phyloP scores from a whole-genome alignment of 805 yeast genomes.

The Diddensiella transvaalensis region DNA sequence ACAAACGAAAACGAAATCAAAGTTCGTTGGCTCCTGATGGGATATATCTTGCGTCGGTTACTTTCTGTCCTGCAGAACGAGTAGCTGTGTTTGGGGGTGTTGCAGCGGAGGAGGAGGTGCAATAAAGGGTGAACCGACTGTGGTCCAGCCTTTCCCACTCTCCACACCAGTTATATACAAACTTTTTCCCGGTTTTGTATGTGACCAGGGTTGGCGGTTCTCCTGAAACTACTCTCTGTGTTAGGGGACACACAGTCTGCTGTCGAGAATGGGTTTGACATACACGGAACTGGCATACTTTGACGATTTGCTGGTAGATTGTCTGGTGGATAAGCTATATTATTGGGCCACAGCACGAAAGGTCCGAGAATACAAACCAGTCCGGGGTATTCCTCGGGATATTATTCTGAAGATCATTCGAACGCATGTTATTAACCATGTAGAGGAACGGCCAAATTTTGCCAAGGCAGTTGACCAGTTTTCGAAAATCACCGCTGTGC shows the following conservation, averaged over 20 bases:
- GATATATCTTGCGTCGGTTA: no score
- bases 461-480: slow-evolving; percentile 29
- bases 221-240: no score
- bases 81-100: neutral
- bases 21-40: no score
- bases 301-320: slow-evolving; percentile 31
- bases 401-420: slow-evolving; percentile 16
- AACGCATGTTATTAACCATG: slow-evolving; percentile 15
- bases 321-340: slow-evolving; percentile 27
- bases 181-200: no score
- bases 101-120: neutral
- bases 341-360: slow-evolving; percentile 33
- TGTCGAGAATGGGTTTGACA: slow-evolving; percentile 18
- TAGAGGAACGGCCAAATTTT: slow-evolving; percentile 2
- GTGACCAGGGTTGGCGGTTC: no score
- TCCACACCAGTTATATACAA: no score
- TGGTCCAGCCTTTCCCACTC: no score
- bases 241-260: neutral
- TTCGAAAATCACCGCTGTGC: slow-evolving; percentile 26
- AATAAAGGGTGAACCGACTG: no score
- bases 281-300: slow-evolving; percentile 28
- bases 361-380: slow-evolving; percentile 24
- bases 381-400: slow-evolving; percentile 23
- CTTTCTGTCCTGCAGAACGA: no score
- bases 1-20: no score